Percentiles rank a stretch among this genome's conserved stretches.
Evolutionary conservation across 140 eudicot genomes (phyloP).

Genomic region (Oenanthe javanica): DNA sequence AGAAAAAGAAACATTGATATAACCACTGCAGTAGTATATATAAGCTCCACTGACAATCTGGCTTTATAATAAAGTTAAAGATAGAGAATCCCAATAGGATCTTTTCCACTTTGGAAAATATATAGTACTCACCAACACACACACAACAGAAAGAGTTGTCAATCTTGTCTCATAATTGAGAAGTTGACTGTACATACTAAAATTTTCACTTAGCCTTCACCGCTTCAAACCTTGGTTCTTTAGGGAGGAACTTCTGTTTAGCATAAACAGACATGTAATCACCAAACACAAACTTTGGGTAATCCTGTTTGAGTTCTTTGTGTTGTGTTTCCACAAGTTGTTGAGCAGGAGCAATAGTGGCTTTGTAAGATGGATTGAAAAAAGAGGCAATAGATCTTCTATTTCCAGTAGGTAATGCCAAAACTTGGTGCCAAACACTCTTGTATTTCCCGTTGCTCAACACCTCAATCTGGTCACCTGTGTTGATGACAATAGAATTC

Average conservation of each 20-base stretch:
- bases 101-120: neutral
- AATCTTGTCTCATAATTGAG: neutral
- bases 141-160: neutral
- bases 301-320: slow-evolving; percentile 20
- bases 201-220: slow-evolving; percentile 33
- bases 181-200: neutral
- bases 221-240: slow-evolving; percentile 89
- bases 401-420: slow-evolving; percentile 35
- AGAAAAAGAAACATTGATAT: neutral
- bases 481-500: slow-evolving; percentile 48
- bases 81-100: neutral
- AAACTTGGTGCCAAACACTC: slow-evolving; percentile 81
- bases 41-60: neutral
- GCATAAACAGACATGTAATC: slow-evolving; percentile 77
- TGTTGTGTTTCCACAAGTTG: slow-evolving; percentile 24
- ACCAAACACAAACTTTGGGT: slow-evolving; percentile 76
- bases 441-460: slow-evolving; percentile 72
- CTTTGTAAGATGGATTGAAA: slow-evolving; percentile 60
- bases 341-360: slow-evolving; percentile 62
- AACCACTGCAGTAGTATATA: neutral
- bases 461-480: slow-evolving; percentile 62
- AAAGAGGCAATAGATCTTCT: slow-evolving; percentile 78
- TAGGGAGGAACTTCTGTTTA: slow-evolving; percentile 78
- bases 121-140: neutral
- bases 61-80: neutral